Percentiles rank a stretch among this genome's conserved stretches.
Conservation (phyloP, 352 stramenopile species). For the Phytophthora rubi region DNA sequence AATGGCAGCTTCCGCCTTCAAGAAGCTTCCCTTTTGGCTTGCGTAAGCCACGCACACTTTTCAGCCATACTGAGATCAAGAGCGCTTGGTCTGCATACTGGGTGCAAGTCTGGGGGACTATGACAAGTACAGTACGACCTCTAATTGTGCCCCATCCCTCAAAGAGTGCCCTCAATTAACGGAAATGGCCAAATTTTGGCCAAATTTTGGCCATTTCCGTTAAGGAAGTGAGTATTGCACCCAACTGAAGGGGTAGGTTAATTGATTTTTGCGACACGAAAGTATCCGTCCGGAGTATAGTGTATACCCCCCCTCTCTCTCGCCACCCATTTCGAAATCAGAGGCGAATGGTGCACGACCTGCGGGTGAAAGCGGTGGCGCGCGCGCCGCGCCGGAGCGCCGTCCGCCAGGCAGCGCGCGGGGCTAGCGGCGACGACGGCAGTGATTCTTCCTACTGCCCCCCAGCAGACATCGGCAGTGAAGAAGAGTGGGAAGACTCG, state of each 20-base stretch:
- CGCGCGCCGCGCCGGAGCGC: no score
- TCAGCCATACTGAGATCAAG: no score
- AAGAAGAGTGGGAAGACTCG: neutral
- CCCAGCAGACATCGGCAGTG: neutral
- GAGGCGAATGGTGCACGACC: neutral
- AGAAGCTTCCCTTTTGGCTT: slow-evolving; percentile 9
- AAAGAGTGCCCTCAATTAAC: no score
- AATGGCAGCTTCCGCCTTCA: slow-evolving; percentile 9
- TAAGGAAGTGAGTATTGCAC: neutral
- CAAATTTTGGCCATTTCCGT: no score
- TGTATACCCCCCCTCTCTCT: neutral
- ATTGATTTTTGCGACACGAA: neutral
- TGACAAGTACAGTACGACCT: no score
- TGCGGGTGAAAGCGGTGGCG: neutral
- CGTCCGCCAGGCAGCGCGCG: neutral
- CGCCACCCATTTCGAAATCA: neutral
- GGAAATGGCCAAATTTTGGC: no score
- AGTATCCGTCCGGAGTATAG: neutral
- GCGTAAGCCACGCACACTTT: slow-evolving; percentile 17
- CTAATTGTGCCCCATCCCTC: no score
- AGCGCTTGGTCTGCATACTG: no score
- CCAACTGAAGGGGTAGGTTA: neutral
- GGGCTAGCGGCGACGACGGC: neutral
- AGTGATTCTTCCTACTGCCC: neutral
- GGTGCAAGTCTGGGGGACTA: no score